Percentiles rank a stretch among this genome's conserved stretches.
phyloP scores from a whole-genome alignment of 306 rosid species.

The Cajanus cajan region DNA sequence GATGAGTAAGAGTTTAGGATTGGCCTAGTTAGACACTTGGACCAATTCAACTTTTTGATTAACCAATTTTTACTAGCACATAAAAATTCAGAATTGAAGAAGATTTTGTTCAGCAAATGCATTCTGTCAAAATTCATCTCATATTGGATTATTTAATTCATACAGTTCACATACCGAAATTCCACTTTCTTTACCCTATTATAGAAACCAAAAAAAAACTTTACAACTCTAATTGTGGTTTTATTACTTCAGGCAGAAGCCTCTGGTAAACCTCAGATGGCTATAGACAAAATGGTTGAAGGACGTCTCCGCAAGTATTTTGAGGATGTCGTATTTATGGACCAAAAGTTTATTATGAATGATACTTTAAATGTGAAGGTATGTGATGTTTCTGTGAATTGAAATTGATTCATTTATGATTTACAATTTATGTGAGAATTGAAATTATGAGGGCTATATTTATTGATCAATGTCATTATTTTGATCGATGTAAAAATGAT shows the following conservation, averaged over 20 bases:
- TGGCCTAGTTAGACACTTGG: background rate
- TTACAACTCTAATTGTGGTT: background rate
- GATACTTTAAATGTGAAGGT: constrained; percentile 79
- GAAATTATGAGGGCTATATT: background rate
- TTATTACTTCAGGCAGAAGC: constrained; percentile 72
- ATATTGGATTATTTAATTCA: background rate
- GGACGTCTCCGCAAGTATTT: constrained; percentile 88
- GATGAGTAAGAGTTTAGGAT: constrained; percentile 2
- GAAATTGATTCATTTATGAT: constrained; percentile 9
- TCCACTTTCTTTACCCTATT: constrained; percentile 12
- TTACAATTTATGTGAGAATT: background rate
- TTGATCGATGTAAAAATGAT: constrained; percentile 18
- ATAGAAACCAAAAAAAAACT: background rate
- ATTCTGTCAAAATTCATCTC: background rate
- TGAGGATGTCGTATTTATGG: constrained; percentile 89
- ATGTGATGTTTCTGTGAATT: constrained; percentile 23
- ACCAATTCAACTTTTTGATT: constrained; percentile 20
- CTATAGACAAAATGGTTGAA: constrained; percentile 93
- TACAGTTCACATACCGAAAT: background rate
- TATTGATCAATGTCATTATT: constrained; percentile 13
- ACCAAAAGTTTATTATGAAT: constrained; percentile 77
- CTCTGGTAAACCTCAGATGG: constrained; percentile 80
- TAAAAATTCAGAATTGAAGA: constrained; percentile 1
- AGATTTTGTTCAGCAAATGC: constrained; percentile 1
- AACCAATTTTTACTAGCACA: background rate